A percentile compares a stretch with the other conserved stretches of the same genome.
Evolutionary conservation across 305 asterid genomes (phyloP).

Genomic region (Solanum chacoense): DNA sequence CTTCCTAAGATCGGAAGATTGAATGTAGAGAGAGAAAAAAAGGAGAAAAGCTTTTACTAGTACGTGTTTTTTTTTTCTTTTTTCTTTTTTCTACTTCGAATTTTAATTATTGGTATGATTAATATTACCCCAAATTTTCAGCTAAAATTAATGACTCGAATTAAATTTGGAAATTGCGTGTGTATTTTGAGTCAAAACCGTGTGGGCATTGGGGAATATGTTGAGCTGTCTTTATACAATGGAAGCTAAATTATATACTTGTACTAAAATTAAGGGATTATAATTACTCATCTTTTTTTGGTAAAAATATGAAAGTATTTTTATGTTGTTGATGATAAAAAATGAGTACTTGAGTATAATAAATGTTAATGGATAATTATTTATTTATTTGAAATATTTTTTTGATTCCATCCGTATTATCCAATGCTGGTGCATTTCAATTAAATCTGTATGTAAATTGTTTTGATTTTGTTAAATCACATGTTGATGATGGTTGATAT

Average conservation of each 20-base stretch:
- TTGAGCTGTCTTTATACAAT: not conserved
- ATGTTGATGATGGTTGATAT: not conserved
- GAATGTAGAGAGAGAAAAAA: conserved; percentile 38
- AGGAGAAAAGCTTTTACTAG: not conserved
- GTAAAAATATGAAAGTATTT: not conserved
- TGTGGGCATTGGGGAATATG: not conserved
- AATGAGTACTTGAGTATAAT: not conserved
- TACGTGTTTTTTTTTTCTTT: not conserved
- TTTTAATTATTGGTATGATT: not conserved
- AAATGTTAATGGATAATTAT: not conserved
- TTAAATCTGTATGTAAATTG: not conserved
- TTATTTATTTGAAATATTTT: not conserved
- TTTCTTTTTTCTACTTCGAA: not conserved
- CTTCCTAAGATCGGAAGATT: conserved; percentile 40
- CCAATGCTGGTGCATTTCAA: not conserved
- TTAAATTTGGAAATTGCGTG: not conserved
- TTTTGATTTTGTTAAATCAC: not conserved
- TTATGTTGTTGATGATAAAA: not conserved
- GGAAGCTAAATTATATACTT: not conserved
- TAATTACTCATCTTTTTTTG: not conserved
- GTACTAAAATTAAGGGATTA: not conserved
- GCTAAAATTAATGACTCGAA: not conserved
- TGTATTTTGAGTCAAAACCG: conserved; percentile 5
- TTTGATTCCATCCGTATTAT: not conserved
- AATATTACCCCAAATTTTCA: not conserved